Conservation (phyloP, 148 eudicot genomes). For the Vaccinium corymbosum region DNA sequence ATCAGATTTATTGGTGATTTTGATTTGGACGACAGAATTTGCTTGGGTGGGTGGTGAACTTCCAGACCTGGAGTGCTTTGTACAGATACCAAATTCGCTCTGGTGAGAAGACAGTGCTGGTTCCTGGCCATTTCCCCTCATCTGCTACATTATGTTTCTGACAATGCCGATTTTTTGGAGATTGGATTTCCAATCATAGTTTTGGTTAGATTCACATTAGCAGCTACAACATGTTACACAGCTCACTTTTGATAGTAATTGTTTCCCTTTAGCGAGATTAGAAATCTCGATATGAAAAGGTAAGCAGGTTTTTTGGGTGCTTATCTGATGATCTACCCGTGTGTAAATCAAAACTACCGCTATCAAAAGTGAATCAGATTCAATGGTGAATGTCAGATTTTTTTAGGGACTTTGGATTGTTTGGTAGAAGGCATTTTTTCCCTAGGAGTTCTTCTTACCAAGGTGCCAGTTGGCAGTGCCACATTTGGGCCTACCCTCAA, state of each 20-base stretch:
- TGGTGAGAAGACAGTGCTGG: neutral
- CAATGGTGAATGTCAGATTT: too few relatives aligned
- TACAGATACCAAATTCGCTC: neutral
- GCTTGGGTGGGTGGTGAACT: neutral
- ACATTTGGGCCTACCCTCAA: neutral
- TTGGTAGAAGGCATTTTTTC: neutral
- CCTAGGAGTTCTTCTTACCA: neutral
- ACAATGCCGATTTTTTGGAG: neutral
- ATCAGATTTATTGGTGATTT: neutral
- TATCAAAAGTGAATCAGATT: too few relatives aligned
- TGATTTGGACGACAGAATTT: neutral
- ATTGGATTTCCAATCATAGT: constrained; percentile 10
- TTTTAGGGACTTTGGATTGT: neutral
- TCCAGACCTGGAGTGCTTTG: neutral
- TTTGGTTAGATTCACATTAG: neutral
- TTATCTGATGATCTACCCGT: constrained; percentile 27
- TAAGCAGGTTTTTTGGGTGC: constrained; percentile 33
- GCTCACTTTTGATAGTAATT: neutral
- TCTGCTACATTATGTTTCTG: neutral
- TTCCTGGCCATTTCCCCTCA: neutral
- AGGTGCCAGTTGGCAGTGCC: neutral
- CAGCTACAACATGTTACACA: neutral
- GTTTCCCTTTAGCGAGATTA: neutral
- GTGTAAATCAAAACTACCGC: constrained; percentile 11
- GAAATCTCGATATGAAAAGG: constrained; percentile 11